A percentile compares a stretch with the other conserved stretches of the same genome.
Conservation (phyloP, 2,329 filamentous ascomycete genomes). For the Ceratocystis colombiana region DNA sequence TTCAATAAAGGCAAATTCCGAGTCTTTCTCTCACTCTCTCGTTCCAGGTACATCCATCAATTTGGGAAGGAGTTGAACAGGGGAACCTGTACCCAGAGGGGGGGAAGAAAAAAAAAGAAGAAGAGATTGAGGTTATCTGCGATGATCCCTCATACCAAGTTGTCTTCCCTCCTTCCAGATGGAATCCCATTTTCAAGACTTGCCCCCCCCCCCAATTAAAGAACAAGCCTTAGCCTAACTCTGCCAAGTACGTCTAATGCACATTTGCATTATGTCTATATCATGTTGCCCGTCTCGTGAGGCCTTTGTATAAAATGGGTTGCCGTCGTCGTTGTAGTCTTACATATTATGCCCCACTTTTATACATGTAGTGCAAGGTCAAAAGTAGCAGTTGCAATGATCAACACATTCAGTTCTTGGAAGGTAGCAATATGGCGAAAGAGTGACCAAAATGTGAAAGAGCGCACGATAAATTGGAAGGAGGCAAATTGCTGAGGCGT, state of each 20-base stretch:
- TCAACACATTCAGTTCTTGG: no score
- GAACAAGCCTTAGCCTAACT: no score
- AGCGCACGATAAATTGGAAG: not conserved
- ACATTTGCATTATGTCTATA: no score
- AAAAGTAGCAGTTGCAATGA: no score
- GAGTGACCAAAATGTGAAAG: no score
- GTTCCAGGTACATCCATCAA: not conserved
- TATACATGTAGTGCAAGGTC: not conserved
- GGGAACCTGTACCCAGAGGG: not conserved
- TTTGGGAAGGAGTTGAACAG: not conserved
- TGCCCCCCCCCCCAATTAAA: not conserved
- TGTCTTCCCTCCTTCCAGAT: conserved; percentile 1
- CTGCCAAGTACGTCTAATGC: no score
- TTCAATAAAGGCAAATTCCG: not conserved
- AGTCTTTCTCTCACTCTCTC: not conserved
- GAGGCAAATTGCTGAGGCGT: not conserved
- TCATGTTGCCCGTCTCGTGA: not conserved
- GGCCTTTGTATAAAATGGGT: not conserved
- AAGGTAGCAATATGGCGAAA: no score
- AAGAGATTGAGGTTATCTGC: conserved; percentile 2
- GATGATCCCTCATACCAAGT: not conserved
- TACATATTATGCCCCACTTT: not conserved
- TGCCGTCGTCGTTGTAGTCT: not conserved
- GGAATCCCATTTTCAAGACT: not conserved
- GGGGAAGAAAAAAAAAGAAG: not conserved